A percentile compares a stretch with the other conserved stretches of the same genome.
phyloP scores from a whole-genome alignment of 1,284 basidiomycete species.

The Tilletia indica region DNA sequence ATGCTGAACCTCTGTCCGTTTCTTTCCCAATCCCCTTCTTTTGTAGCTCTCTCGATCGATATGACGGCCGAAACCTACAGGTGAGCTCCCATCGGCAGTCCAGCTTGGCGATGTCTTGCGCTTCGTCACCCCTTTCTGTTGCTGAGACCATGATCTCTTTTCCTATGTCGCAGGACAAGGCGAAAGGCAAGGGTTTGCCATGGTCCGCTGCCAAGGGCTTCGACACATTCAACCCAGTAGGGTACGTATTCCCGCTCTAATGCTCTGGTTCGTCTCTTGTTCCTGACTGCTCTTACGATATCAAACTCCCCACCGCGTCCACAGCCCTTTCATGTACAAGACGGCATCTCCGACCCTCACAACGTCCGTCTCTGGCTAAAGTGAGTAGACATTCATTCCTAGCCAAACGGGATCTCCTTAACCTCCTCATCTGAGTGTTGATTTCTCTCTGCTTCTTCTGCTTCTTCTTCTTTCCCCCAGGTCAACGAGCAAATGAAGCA shows the following conservation, averaged over 20 bases:
- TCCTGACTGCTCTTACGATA: background rate
- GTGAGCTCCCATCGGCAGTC: background rate
- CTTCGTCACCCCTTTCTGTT: background rate
- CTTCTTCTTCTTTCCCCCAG: slow-evolving; percentile 55
- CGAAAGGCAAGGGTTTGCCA: slow-evolving; percentile 86
- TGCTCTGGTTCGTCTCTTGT: slow-evolving; percentile 18
- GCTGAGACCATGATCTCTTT: background rate
- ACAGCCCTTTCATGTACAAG: slow-evolving; percentile 77
- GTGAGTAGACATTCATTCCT: slow-evolving; percentile 53
- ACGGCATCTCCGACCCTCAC: slow-evolving; percentile 69
- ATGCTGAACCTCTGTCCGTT: background rate
- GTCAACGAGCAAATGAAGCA: slow-evolving; percentile 82
- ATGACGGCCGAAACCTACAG: slow-evolving; percentile 88
- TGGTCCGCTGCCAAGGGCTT: slow-evolving; percentile 88
- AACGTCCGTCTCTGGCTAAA: slow-evolving; percentile 74
- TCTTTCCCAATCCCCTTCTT: background rate
- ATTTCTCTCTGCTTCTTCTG: background rate
- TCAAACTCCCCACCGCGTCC: slow-evolving; percentile 23
- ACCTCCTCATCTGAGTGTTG: background rate
- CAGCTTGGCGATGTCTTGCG: background rate
- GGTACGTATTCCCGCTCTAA: slow-evolving; percentile 19
- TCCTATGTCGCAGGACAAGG: slow-evolving; percentile 63
- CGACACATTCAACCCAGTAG: slow-evolving; percentile 68
- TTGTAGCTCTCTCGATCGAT: slow-evolving; percentile 80
- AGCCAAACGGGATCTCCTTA: background rate